Conservation (phyloP, 768 basidiomycete species). For the Mycena epipterygia region DNA sequence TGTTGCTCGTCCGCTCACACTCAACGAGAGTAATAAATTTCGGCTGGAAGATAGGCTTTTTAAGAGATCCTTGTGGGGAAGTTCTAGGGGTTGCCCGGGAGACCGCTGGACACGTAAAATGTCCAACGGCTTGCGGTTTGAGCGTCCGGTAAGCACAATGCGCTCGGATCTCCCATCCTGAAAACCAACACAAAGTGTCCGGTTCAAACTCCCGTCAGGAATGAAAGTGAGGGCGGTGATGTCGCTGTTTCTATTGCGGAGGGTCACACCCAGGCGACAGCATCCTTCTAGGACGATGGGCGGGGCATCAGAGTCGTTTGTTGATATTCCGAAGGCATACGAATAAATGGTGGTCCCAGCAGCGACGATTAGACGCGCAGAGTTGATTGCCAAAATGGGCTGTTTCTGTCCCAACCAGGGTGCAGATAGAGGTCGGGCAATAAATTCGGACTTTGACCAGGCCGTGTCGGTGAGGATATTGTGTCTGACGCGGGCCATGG, state of each 20-base stretch:
- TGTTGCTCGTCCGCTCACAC: conserved; percentile 65
- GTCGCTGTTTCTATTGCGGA: conserved; percentile 53
- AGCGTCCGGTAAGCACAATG: conserved; percentile 43
- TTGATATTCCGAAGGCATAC: conserved; percentile 60
- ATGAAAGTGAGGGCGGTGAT: conserved; percentile 70
- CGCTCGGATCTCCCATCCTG: conserved; percentile 71
- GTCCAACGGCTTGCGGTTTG: conserved; percentile 40
- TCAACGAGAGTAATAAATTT: conserved; percentile 66
- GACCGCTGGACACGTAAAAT: conserved; percentile 36
- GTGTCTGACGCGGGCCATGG: conserved; percentile 61
- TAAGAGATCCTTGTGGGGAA: conserved; percentile 62
- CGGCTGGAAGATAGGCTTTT: conserved; percentile 68
- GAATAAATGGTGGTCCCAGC: conserved; percentile 71
- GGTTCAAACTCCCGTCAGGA: conserved; percentile 58
- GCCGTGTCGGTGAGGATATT: conserved; percentile 64
- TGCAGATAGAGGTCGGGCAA: conserved; percentile 74
- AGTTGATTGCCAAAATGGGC: conserved; percentile 68
- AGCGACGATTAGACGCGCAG: conserved; percentile 70
- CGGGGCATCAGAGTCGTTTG: conserved; percentile 53
- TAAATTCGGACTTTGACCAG: conserved; percentile 66
- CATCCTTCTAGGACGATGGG: conserved; percentile 62
- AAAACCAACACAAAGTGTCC: conserved; percentile 68
- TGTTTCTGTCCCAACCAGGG: conserved; percentile 71
- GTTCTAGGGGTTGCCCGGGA: conserved; percentile 22
- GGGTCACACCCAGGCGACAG: conserved; percentile 51